Evolutionary conservation across 1,139 yeast species (phyloP).

Genomic region (Magnusiomyces fungicola): DNA sequence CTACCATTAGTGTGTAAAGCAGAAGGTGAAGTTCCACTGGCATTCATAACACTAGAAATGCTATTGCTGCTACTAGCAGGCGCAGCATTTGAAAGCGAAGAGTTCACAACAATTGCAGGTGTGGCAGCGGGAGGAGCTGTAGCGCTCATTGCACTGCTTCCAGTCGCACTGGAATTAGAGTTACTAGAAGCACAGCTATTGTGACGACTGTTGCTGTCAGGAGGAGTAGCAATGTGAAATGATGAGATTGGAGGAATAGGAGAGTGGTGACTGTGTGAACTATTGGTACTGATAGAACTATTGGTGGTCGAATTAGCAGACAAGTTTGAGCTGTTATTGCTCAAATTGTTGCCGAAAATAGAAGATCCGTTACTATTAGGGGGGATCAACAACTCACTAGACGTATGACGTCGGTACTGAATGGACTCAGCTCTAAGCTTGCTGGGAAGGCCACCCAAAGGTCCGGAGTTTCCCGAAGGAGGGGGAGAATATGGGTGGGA

Average conservation of each 20-base stretch:
- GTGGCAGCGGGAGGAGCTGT: not conserved
- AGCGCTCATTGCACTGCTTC: not conserved
- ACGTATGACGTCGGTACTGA: constrained; percentile 16
- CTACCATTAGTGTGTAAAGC: not conserved
- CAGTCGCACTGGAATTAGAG: constrained; percentile 6
- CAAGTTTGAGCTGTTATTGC: not conserved
- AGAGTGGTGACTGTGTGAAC: too few species aligned
- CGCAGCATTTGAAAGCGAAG: not conserved
- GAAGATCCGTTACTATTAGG: not conserved
- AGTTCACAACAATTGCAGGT: not conserved
- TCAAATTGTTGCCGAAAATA: not conserved
- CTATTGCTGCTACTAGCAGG: not conserved
- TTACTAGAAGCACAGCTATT: constrained; percentile 15
- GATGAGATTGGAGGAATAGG: constrained; percentile 5
- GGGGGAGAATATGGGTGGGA: constrained; percentile 12
- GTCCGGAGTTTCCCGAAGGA: not conserved
- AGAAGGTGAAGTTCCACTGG: too few species aligned
- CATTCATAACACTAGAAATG: not conserved
- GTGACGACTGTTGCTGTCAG: constrained; percentile 12
- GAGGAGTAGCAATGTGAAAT: constrained; percentile 11
- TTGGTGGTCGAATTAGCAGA: not conserved
- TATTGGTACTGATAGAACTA: not conserved
- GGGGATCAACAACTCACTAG: constrained; percentile 11
- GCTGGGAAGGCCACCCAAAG: not conserved
- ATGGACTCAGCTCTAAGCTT: constrained; percentile 13